Percentiles rank a stretch among this genome's conserved stretches.
Conservation (phyloP, 192 early-diverging fungal species). For the Coemansia sp. region DNA sequence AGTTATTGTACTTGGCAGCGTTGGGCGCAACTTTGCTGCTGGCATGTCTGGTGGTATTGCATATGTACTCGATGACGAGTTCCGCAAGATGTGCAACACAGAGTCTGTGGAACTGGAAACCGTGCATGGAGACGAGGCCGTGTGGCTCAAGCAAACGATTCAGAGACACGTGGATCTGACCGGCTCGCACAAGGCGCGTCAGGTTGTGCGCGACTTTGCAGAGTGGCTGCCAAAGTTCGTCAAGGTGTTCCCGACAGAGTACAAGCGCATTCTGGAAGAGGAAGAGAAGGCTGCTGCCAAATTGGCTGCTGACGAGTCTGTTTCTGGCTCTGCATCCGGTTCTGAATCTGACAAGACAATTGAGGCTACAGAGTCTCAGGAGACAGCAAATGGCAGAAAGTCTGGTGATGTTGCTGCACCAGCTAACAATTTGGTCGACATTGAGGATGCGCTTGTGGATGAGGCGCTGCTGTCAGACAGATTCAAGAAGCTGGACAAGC, state of each 20-base stretch:
- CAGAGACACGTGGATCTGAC: conserved; percentile 82
- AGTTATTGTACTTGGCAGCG: conserved; percentile 82
- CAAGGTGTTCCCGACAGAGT: conserved; percentile 94
- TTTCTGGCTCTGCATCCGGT: not conserved
- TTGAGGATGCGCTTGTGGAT: conserved; percentile 89
- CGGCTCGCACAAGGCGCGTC: conserved; percentile 74
- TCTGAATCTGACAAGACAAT: conserved; percentile 37
- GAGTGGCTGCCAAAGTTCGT: conserved; percentile 77
- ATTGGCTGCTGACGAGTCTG: not conserved
- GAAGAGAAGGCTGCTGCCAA: conserved; percentile 44
- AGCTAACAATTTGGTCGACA: conserved; percentile 75
- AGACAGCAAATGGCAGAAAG: not conserved
- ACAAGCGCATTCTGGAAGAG: conserved; percentile 75
- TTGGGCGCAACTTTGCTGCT: conserved; percentile 98
- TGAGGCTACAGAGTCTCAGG: conserved; percentile 24
- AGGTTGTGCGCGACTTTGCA: conserved; percentile 70
- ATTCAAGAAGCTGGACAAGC: conserved; percentile 82
- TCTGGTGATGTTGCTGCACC: conserved; percentile 32
- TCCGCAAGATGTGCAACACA: conserved; percentile 76
- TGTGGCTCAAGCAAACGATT: conserved; percentile 73
- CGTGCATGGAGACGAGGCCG: conserved; percentile 74
- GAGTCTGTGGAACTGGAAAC: conserved; percentile 91
- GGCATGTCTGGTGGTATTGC: conserved; percentile 99
- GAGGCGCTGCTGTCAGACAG: conserved; percentile 71
- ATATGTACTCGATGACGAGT: conserved; percentile 79